Conservation (phyloP, 2,329 filamentous ascomycete genomes). For the Thielaviopsis punctulata region DNA sequence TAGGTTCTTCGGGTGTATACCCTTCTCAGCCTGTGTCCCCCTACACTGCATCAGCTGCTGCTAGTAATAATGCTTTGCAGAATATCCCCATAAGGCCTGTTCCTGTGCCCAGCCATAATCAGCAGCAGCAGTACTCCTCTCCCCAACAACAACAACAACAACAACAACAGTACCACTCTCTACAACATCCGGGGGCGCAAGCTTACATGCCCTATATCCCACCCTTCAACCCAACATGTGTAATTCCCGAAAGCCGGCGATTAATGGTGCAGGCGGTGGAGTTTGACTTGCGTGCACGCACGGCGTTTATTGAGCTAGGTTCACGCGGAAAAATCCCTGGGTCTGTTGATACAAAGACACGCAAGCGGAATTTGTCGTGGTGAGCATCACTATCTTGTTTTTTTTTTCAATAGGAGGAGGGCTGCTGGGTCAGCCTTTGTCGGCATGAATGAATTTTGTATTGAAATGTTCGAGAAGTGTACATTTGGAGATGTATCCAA, state of each 20-base stretch:
- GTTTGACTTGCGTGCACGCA: constrained; percentile 36
- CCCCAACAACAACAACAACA: too few species aligned
- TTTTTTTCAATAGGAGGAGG: too few species aligned
- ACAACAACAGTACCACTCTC: not conserved
- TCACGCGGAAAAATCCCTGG: constrained; percentile 33
- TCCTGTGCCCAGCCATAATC: too few species aligned
- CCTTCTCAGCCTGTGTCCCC: not conserved
- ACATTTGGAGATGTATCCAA: not conserved
- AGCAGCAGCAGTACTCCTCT: too few species aligned
- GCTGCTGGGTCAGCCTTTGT: too few species aligned
- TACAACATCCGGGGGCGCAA: not conserved
- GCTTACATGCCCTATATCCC: not conserved
- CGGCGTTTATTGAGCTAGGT: constrained; percentile 34
- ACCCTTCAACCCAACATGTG: not conserved
- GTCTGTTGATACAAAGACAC: constrained; percentile 28
- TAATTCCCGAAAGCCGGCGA: constrained; percentile 34
- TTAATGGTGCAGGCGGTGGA: constrained; percentile 39
- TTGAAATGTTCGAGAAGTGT: not conserved
- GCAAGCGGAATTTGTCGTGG: constrained; percentile 31
- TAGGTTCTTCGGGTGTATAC: not conserved
- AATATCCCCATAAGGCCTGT: too few species aligned
- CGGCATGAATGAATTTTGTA: too few species aligned
- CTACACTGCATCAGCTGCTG: too few species aligned
- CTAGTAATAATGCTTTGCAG: too few species aligned
- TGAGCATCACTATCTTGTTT: constrained; percentile 14